Conservation (phyloP, 1,284 basidiomycete species). For the Phenoliferia sp. region DNA sequence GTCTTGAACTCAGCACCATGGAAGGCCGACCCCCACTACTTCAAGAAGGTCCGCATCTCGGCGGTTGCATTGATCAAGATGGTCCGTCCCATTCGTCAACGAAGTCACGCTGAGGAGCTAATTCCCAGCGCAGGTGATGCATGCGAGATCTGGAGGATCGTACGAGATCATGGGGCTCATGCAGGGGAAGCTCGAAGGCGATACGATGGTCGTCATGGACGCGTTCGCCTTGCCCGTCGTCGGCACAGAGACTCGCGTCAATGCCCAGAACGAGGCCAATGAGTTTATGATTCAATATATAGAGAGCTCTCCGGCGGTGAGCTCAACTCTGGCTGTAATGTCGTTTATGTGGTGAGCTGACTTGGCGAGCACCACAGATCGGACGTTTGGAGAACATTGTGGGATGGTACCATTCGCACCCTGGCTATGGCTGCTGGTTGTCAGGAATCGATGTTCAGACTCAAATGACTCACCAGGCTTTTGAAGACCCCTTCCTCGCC, state of each 20-base stretch:
- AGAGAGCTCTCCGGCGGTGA: conserved; percentile 67
- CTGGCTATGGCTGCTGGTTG: conserved; percentile 95
- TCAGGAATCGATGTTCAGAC: conserved; percentile 96
- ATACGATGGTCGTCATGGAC: conserved; percentile 86
- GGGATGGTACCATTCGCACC: conserved; percentile 99
- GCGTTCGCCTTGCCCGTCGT: conserved; percentile 95
- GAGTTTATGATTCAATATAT: conserved; percentile 98
- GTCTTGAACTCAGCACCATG: conserved; percentile 70
- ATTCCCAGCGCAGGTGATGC: conserved; percentile 66
- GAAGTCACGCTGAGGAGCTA: background rate
- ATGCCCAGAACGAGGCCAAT: conserved; percentile 90
- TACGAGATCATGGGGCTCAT: conserved; percentile 99
- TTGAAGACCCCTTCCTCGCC: conserved; percentile 93
- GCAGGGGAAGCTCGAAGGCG: conserved; percentile 90
- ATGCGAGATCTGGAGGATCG: conserved; percentile 91
- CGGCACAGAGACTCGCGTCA: conserved; percentile 98
- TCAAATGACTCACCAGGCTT: conserved; percentile 89
- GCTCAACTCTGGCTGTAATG: conserved; percentile 23
- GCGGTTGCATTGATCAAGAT: conserved; percentile 96
- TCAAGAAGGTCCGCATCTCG: conserved; percentile 90
- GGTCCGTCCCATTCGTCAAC: conserved; percentile 50
- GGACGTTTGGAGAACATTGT: conserved; percentile 80
- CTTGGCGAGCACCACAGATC: conserved; percentile 50
- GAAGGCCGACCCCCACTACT: conserved; percentile 85
- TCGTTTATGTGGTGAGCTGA: background rate